Base-by-base conservation (phyloP, 2,329 filamentous ascomycete genomes). In the Nannizziopsis barbatae region DNA sequence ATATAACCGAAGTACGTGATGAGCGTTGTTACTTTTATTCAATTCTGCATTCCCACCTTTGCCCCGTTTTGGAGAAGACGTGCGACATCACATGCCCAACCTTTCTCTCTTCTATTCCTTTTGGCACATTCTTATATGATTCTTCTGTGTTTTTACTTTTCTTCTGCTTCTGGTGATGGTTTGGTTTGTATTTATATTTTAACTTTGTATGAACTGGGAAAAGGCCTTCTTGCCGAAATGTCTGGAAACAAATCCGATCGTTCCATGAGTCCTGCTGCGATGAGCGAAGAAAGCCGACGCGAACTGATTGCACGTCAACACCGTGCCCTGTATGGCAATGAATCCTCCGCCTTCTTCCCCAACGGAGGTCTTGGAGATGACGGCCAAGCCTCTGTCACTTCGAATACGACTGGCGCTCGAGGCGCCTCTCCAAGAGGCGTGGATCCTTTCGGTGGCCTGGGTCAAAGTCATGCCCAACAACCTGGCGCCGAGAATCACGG, bases 221-320 rank as follows among this genome's bases (percentile, higher is more conserved):
- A 72, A 80, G 77, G 76, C 70, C 71, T 80, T 68, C 66, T 79
- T 75, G 75, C 78, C 73, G 80, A 83, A 65, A 76, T 83, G 67
- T 79, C 80, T 66, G 71, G 70, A 62, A 80, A 75, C 74, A 95
- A 95, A 75, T 82, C 83, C 64, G 86, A 92, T 62, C 85, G 86
- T 65, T 83, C 86, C 60, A 77, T 88, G 71, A 92, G 86, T 71
- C 86, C 86, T 47, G 81, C 79, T 65, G 77, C 82, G 59, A 85
- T 95, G 84, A 93, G 84, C 64, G 92, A 96, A 72, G 89, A 95
- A 60, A 89, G 95, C 62, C 90, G 90, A 60, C 87, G 90, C 60
- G 90, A 96, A 60, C 76, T 96, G 66, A 94, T 96, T 68, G 86
- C 89, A 58, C 89, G 90, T 63, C 92, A 96, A 71, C 88, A 93